phyloP scores from a whole-genome alignment of 306 rosid species.

The Sicyos edulis region DNA sequence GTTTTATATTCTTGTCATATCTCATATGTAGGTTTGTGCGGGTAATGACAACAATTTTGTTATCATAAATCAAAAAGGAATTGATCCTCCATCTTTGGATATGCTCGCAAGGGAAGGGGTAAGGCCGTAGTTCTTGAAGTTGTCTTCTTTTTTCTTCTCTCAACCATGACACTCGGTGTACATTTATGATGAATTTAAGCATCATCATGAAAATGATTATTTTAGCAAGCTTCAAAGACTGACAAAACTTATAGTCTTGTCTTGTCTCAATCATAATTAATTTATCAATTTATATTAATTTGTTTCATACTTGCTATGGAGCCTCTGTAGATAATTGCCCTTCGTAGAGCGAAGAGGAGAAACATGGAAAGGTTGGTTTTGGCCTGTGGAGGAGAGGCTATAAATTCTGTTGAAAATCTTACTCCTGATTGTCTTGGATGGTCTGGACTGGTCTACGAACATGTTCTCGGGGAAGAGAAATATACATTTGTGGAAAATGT shows the following conservation, averaged over 20 bases:
- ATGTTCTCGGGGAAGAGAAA: constrained; percentile 92
- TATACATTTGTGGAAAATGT: constrained; percentile 91
- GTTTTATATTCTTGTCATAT: background rate
- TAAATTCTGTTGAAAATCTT: constrained; percentile 85
- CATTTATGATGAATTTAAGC: background rate
- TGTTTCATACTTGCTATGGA: background rate
- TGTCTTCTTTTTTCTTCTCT: background rate
- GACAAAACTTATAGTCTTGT: background rate
- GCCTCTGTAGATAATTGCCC: constrained; percentile 65
- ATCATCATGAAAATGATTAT: background rate
- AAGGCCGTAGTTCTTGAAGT: background rate
- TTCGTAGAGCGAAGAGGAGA: constrained; percentile 95
- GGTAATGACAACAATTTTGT: constrained; percentile 69
- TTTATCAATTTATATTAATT: constrained; percentile 19
- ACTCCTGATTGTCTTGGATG: constrained; percentile 90
- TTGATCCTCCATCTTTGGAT: constrained; percentile 96
- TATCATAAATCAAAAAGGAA: constrained; percentile 86
- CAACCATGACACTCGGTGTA: background rate
- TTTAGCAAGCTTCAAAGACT: background rate
- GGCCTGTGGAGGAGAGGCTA: constrained; percentile 98
- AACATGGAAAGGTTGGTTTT: constrained; percentile 96
- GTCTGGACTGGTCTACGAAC: constrained; percentile 98
- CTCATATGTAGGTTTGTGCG: constrained; percentile 64
- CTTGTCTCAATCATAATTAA: background rate
- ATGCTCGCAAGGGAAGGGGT: constrained; percentile 30